Evolutionary conservation across 2,329 filamentous ascomycete genomes (phyloP).

Genomic region (Aureobasidium sp.): DNA sequence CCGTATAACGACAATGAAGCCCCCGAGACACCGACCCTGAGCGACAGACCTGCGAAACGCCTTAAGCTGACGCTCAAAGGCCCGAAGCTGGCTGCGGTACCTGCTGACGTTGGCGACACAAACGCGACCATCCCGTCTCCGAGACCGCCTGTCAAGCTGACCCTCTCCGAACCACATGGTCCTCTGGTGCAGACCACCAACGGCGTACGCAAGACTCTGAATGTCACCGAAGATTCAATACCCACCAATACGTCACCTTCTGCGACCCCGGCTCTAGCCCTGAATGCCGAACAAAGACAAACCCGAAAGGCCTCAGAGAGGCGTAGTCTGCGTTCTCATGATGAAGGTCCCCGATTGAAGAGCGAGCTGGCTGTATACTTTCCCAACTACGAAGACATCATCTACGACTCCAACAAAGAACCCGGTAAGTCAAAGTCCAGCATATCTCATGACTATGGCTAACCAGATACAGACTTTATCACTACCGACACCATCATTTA

Average conservation of each 20-base stretch:
- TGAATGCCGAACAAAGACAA: background rate
- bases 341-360: conserved; percentile 72
- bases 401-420: conserved; percentile 74
- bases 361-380: conserved; percentile 89
- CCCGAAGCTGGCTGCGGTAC: conserved; percentile 4
- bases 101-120: background rate
- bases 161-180: conserved; percentile 34
- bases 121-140: conserved; percentile 12
- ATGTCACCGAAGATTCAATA: conserved; percentile 25
- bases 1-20: background rate
- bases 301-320: conserved; percentile 38
- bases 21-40: background rate
- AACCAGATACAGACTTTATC: conserved; percentile 53
- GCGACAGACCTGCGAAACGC: background rate
- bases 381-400: conserved; percentile 86
- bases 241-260: conserved; percentile 22
- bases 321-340: conserved; percentile 76
- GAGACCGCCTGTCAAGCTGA: conserved; percentile 34
- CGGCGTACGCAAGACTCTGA: conserved; percentile 29
- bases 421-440: conserved; percentile 26
- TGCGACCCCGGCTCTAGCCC: conserved; percentile 20
- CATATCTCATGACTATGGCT: conserved; percentile 7
- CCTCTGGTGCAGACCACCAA: conserved; percentile 34
- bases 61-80: conserved; percentile 9
- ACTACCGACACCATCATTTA: conserved; percentile 65